Base-by-base conservation (phyloP, 2,329 filamentous ascomycete genomes). In the Trichoderma atroviride region DNA sequence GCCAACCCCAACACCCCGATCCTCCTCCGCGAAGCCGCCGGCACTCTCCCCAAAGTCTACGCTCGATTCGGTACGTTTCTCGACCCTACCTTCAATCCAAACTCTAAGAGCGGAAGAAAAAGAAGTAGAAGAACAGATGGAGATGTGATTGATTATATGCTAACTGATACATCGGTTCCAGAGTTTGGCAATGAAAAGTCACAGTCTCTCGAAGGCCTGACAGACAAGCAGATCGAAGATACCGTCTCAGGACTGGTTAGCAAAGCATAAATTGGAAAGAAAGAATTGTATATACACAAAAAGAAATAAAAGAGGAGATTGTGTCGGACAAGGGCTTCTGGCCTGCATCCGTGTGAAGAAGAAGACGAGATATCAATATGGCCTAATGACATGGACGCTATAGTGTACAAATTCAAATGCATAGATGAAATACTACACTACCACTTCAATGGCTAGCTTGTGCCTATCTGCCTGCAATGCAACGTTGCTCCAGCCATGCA, bases 1-100 rank as follows among this genome's bases (percentile, higher is more conserved):
- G 92, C 95, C 87, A 99, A 99, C 85, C 96, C 96, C 69, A 85
- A 92, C 81, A 94, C 88, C 60, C 96, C 96, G 67, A 98, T 99
- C 82, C 86, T 99, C 85, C 90, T 99, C 78, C 92, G 96, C 79
- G 96, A 98, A 85, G 96, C 95, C 65, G 84, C 88, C 75, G 93
- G 92, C 77, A 93, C 92, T 67, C 84, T 92, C 79, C 95, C 96
- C 73, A 91, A 89, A 81, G 89, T 99, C 73, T 98, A 91, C 82
- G 94, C 95, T 75, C 88, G 96, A 89, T 99, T 96, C 80, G 95
- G 93, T 97, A 81, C 72, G 78, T 73, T 50, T 50, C 27, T 5
- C 27, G 60, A 22, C 9, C n/a, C 31, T 9, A n/a, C 27, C 11
- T 58, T 29, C 5, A 29, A 9, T 14, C 6, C 27, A 29, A 37